Conservation (phyloP, 2,329 filamentous ascomycete genomes). For the Penicillium sp. region DNA sequence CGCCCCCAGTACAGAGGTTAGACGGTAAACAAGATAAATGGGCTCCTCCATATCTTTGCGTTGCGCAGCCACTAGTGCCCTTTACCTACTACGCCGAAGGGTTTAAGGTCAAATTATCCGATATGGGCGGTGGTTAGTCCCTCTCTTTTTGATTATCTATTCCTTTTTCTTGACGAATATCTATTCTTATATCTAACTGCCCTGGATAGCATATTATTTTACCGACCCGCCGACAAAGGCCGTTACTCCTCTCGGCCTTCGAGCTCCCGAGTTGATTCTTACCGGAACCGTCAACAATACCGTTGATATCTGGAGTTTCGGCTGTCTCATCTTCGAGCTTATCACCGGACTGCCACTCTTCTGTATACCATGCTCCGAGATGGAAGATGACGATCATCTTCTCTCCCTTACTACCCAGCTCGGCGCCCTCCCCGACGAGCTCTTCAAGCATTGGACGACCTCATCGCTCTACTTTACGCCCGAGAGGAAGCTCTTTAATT, state of each 20-base stretch:
- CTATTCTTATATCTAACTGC: slow-evolving; percentile 5
- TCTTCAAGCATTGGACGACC: slow-evolving; percentile 20
- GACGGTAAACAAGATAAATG: slow-evolving; percentile 25
- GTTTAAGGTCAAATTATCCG: slow-evolving; percentile 25
- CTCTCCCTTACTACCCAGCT: slow-evolving; percentile 21
- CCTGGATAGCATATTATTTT: slow-evolving; percentile 19
- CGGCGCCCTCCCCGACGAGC: slow-evolving; percentile 21
- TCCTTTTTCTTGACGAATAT: slow-evolving; percentile 7
- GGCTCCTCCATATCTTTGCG: slow-evolving; percentile 24
- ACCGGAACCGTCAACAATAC: slow-evolving; percentile 16
- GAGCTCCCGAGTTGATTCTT: slow-evolving; percentile 25
- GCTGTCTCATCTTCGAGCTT: slow-evolving; percentile 28
- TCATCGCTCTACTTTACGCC: slow-evolving; percentile 22
- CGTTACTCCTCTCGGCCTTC: slow-evolving; percentile 21
- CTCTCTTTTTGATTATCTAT: slow-evolving; percentile 6
- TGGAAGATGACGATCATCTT: slow-evolving; percentile 26
- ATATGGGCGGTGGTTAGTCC: slow-evolving; percentile 24
- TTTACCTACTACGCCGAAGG: slow-evolving; percentile 17
- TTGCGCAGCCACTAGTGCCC: slow-evolving; percentile 23
- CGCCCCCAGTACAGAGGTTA: slow-evolving; percentile 17
- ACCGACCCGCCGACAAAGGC: slow-evolving; percentile 18
- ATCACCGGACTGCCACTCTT: slow-evolving; percentile 22
- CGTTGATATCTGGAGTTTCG: slow-evolving; percentile 27
- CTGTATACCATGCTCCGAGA: slow-evolving; percentile 18
- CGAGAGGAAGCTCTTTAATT: slow-evolving; percentile 17